Base-by-base conservation (phyloP, 371 early-diverging fungal species). In the Sporodiniella umbellata region DNA sequence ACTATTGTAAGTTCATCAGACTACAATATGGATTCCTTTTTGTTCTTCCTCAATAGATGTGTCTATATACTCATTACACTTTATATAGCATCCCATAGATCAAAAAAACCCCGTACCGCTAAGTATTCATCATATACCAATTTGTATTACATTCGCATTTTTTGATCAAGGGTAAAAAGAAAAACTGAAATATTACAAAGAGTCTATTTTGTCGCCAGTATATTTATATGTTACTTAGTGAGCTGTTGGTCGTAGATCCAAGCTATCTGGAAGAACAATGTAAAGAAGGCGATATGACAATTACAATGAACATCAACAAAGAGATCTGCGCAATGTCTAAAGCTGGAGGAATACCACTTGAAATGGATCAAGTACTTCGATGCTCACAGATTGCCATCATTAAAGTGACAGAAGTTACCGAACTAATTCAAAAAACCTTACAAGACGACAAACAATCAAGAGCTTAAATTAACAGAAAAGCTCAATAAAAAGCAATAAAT, bases 111-210 rank as follows among this genome's bases (percentile, higher is more conserved):
- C 94, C 3, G 94, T 97, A 19, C 94, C 97, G 14, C 73, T 98
- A 30, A 92, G 88, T 59, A 75, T 98, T 15, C 94, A 95, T 56
- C 96, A 98, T 76, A 87, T 93, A 51, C 97, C 98, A 21, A 85
- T 97, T 25, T 92, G 92, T 62, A 79, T 91, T 18, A 81, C 94
- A 33, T 96, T 97, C 75, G 92, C 86, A 2, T 90, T 95, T 58
- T 93, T 93, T 62, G 83, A 88, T 48, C 77, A 87, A 14, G 93
- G 90, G 89, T 88, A 81, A 33, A 26, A 15, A 25, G n/a, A 6
- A 3, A 37, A 37, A 37, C 2, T 12, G 38, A n/a, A 12, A 3
- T 14, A 7, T 3, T 12, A 11, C 14, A 31, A 31, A 5, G 35
- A 8, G 15, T 35, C 11, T 35, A 35, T 35, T n/a, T n/a, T n/a